A percentile compares a stretch with the other conserved stretches of the same genome.
Evolutionary conservation across 73 alveolate genomes (phyloP).

Genomic region (Paramecium caudatum): DNA sequence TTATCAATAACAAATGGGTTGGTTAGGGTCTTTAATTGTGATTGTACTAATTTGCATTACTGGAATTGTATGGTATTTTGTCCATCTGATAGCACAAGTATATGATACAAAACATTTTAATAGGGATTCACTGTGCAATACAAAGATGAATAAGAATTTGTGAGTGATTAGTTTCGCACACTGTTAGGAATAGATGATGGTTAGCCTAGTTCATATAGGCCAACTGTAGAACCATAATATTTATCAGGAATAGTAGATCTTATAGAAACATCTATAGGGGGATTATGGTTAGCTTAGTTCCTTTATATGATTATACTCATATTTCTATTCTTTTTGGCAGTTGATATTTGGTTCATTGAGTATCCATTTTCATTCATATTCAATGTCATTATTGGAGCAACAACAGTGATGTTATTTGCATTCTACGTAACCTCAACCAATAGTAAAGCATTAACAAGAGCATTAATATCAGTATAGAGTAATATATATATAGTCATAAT

Average conservation of each 20-base stretch:
- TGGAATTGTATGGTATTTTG: conserved; percentile 58
- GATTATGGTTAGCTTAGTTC: conserved; percentile 11
- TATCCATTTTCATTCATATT: conserved; percentile 24
- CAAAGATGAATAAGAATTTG: conserved; percentile 21
- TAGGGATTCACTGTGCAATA: conserved; percentile 1
- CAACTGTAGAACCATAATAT: conserved; percentile 55
- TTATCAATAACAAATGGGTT: conserved; percentile 25
- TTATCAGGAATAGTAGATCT: conserved; percentile 60
- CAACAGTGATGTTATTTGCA: conserved; percentile 19
- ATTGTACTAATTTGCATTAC: background rate
- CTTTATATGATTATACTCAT: conserved; percentile 6
- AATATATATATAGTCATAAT: background rate
- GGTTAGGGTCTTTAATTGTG: conserved; percentile 35
- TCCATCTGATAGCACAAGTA: conserved; percentile 63
- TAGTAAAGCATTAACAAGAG: conserved; percentile 49
- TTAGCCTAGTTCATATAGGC: conserved; percentile 23
- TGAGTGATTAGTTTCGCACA: background rate
- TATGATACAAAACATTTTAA: background rate
- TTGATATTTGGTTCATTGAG: conserved; percentile 41
- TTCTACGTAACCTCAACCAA: conserved; percentile 20
- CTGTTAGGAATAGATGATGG: conserved; percentile 15
- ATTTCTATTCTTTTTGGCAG: conserved; percentile 18
- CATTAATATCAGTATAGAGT: background rate
- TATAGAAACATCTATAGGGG: background rate
- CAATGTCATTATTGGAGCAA: conserved; percentile 33